Conservation (phyloP, 257 asterid genomes). For the Linderniella brevidens region DNA sequence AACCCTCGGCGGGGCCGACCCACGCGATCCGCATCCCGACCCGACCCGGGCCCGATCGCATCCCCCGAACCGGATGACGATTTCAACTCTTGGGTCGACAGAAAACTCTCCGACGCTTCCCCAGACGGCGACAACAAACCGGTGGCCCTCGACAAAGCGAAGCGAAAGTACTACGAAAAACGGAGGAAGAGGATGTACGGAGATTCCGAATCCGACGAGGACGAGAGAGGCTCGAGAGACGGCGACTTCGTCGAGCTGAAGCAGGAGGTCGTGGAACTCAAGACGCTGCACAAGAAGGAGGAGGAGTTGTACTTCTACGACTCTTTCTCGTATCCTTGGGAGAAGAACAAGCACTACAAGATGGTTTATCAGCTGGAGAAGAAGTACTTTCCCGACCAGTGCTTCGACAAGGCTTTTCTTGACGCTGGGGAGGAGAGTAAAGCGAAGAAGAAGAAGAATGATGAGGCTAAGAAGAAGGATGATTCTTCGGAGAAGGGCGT, state of each 20-base stretch:
- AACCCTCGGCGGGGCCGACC: no score
- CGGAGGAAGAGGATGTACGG: constrained; percentile 82
- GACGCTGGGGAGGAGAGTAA: constrained; percentile 44
- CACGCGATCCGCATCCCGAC: no score
- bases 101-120: constrained; percentile 22
- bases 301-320: constrained; percentile 83
- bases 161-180: constrained; percentile 63
- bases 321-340: constrained; percentile 90
- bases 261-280: constrained; percentile 80
- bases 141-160: constrained; percentile 38
- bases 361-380: constrained; percentile 95
- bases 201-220: constrained; percentile 50
- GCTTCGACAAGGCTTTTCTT: constrained; percentile 89
- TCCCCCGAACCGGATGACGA: constrained; percentile 28
- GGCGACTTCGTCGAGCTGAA: constrained; percentile 53
- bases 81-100: constrained; percentile 79
- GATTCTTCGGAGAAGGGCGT: constrained; percentile 12
- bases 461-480: constrained; percentile 7
- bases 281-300: constrained; percentile 63
- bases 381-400: constrained; percentile 85
- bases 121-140: constrained; percentile 2
- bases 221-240: constrained; percentile 17
- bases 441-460: constrained; percentile 18
- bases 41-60: no score
- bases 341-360: constrained; percentile 83